A percentile compares a stretch with the other conserved stretches of the same genome.
These are phyloP conservation scores for Amanita rubescens DNA, from an alignment of 768 basidiomycete genomes.

Conservation along the genomic window DNA sequence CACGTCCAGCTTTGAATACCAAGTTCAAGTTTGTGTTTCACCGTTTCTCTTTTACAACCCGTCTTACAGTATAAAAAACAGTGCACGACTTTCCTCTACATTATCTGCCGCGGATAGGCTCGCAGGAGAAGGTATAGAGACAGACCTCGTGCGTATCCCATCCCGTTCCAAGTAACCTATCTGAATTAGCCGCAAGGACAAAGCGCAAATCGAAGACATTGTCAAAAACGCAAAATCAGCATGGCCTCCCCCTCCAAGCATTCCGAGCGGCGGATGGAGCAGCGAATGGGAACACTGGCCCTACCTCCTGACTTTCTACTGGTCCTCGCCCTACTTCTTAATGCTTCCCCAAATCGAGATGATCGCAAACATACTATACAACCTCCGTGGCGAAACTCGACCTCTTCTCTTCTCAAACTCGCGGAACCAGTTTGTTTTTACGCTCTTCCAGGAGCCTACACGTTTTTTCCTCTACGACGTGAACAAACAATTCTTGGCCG, in stretches of 20 bases:
- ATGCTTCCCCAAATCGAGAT: conserved; percentile 29
- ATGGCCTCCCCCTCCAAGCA: conserved; percentile 18
- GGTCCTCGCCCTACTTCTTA: conserved; percentile 27
- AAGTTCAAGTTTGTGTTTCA: too few species aligned
- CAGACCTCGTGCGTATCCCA: background rate
- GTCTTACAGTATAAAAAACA: too few species aligned
- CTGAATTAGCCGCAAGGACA: background rate
- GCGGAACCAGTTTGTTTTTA: conserved; percentile 17
- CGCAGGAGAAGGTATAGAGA: background rate
- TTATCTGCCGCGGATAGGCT: background rate
- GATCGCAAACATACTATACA: conserved; percentile 25
- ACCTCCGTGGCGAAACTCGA: conserved; percentile 23
- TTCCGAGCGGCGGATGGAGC: conserved; percentile 24
- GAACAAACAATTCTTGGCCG: conserved; percentile 5
- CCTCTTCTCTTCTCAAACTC: conserved; percentile 23
- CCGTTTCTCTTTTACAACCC: too few species aligned
- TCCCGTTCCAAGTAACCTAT: background rate
- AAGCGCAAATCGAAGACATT: conserved; percentile 5
- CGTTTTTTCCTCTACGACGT: conserved; percentile 16
- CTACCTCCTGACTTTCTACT: conserved; percentile 25
- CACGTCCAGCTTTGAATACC: too few species aligned
- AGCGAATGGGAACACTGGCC: conserved; percentile 22
- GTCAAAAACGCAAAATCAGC: conserved; percentile 15
- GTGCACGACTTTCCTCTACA: too few species aligned
- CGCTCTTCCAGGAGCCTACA: conserved; percentile 12